Evolutionary conservation across 345 rosid genomes (phyloP), one percentile per base, ranked within the genome.

Genomic region (Eucalyptus tenuipes): DNA sequence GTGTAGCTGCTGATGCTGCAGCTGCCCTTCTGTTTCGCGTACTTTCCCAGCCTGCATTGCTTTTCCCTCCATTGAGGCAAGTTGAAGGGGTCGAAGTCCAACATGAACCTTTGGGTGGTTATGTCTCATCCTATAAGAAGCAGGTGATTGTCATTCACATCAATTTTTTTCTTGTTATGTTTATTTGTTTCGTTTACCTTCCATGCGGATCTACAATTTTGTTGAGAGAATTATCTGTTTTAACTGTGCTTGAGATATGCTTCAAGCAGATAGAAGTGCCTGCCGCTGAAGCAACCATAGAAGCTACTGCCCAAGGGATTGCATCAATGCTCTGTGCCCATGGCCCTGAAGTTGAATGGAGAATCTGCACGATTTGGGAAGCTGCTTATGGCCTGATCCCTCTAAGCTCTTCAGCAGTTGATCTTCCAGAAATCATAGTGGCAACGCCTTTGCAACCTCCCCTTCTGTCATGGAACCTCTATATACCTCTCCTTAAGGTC

Each of bases 291-390:
- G 99, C 98, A 89, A 96, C 97, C 71, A 97, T 97, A 89, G 99
- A 97, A 95, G 99, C 99, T 88, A 97, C 99, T 87, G 99, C 99
- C 88, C 99, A 97, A 92, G 99, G 99, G 89, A 97, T 97, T 91
- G 99, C 99, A 50, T 97, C 99, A 24, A 96, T 97, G 99, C 99
- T 97, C 89, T 97, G 99, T 92, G 99, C 99, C 90, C 99, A 97
- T 87, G 99, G 99, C 75, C 99, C 99, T 47, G 99, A 97, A 91
- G 99, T 97, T 85, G 99, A 97, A 87, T 97, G 99, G 99, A 94
- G 99, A 93, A 97, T 97, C 66, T 97, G 99, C 92, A 97, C 99
- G 49, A 97, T 97, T 86, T 97, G 99, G 99, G 99, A 97, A 94
- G 99, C 99, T 86, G 99, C 99, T 52, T 97, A 97, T 88, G 99